Evolutionary conservation across 192 early-diverging fungal species (phyloP).

Genomic region (Lunasporangiospora selenospora): DNA sequence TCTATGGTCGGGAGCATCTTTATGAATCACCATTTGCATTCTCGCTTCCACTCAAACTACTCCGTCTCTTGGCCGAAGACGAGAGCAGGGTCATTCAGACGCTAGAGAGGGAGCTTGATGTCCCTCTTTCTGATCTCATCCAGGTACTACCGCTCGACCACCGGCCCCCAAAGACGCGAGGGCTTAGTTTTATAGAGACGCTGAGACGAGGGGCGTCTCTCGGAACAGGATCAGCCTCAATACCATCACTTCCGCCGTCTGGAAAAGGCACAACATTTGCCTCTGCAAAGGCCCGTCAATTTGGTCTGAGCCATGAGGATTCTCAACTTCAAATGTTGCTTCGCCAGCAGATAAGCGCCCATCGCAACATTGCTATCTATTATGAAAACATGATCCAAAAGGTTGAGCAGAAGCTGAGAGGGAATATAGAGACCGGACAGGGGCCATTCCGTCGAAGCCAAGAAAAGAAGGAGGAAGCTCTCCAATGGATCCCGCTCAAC

Average conservation of each 20-base stretch:
- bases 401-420: constrained; percentile 31
- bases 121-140: constrained; percentile 33
- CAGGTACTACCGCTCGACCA: constrained; percentile 39
- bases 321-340: constrained; percentile 33
- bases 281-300: constrained; percentile 23
- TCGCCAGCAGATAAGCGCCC: constrained; percentile 35
- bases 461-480: constrained; percentile 38
- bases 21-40: constrained; percentile 43
- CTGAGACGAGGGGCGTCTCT: constrained; percentile 13
- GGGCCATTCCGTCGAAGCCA: constrained; percentile 36
- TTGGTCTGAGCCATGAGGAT: constrained; percentile 22
- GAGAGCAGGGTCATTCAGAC: constrained; percentile 27
- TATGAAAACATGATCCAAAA: constrained; percentile 29
- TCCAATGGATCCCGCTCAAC: constrained; percentile 39
- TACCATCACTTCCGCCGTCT: too few species aligned
- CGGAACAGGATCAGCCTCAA: too few species aligned
- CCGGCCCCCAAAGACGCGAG: constrained; percentile 32
- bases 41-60: constrained; percentile 22
- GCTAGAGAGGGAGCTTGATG: constrained; percentile 22
- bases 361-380: constrained; percentile 32
- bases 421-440: constrained; percentile 34
- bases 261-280: neutral
- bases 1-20: constrained; percentile 32
- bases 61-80: constrained; percentile 30
- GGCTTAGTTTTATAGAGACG: constrained; percentile 30